phyloP scores from a whole-genome alignment of 768 basidiomycete species.

The Ramaria rubella region DNA sequence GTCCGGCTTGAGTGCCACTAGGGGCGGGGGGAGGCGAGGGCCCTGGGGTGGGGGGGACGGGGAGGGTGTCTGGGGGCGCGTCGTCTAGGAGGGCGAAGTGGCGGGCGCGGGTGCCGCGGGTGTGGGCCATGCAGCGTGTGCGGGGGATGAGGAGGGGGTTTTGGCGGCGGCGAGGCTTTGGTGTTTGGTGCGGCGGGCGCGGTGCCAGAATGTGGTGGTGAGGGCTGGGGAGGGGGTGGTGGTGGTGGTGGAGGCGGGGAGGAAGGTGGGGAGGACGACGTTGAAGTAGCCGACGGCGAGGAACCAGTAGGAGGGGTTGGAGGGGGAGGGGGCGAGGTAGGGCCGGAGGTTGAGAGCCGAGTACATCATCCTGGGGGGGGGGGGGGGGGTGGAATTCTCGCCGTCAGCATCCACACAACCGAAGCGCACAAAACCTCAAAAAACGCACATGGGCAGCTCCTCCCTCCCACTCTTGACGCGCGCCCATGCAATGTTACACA shows the following conservation, averaged over 20 bases:
- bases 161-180: slow-evolving; percentile 66
- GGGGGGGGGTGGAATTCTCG: too few species aligned
- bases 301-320: slow-evolving; percentile 67
- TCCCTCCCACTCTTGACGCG: slow-evolving; percentile 33
- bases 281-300: slow-evolving; percentile 80
- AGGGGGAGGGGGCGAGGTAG: slow-evolving; percentile 26
- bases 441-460: slow-evolving; percentile 45
- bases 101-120: slow-evolving; percentile 54
- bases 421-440: not conserved
- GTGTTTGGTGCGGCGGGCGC: slow-evolving; percentile 58
- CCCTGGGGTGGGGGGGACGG: slow-evolving; percentile 14
- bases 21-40: not conserved
- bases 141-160: slow-evolving; percentile 54
- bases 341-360: slow-evolving; percentile 77
- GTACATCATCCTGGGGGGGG: slow-evolving; percentile 72
- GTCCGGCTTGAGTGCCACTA: slow-evolving; percentile 1
- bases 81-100: slow-evolving; percentile 75
- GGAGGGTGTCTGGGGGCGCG: slow-evolving; percentile 22
- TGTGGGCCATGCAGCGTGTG: slow-evolving; percentile 55
- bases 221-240: slow-evolving; percentile 21
- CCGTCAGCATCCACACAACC: too few species aligned
- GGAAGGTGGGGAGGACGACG: slow-evolving; percentile 67
- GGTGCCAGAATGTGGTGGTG: slow-evolving; percentile 60
- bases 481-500: slow-evolving; percentile 72
- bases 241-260: slow-evolving; percentile 36